phyloP scores from a whole-genome alignment of 2,329 filamentous ascomycete species.

The Sporothrix pseudoabietina region DNA sequence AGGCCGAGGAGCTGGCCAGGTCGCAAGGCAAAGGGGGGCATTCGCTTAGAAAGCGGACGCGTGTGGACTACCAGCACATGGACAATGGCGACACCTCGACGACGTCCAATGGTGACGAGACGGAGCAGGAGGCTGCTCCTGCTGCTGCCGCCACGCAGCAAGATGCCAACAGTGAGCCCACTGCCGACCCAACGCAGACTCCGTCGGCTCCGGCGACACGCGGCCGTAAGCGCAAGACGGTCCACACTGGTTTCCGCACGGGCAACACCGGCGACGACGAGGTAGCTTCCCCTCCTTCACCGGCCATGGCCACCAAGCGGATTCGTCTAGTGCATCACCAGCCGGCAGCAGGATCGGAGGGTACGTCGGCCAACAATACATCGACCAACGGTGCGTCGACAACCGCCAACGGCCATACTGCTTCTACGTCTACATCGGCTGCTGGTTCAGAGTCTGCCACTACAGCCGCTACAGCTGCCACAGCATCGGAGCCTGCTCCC shows the following conservation, averaged over 20 bases:
- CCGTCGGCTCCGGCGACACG: constrained; percentile 33
- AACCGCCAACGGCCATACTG: constrained; percentile 6
- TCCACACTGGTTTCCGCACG: constrained; percentile 29
- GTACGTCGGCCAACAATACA: background rate
- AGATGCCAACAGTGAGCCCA: background rate
- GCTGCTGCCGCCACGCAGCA: background rate
- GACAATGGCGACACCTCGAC: constrained; percentile 48
- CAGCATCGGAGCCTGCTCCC: background rate
- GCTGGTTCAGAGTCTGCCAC: background rate
- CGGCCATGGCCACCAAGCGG: constrained; percentile 42
- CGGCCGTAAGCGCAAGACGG: constrained; percentile 41
- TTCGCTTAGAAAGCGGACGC: constrained; percentile 58
- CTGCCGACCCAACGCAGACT: background rate
- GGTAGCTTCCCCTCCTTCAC: constrained; percentile 37
- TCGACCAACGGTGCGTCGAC: background rate
- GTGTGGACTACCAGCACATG: constrained; percentile 60
- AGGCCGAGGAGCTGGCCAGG: constrained; percentile 55
- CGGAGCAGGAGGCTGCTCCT: background rate
- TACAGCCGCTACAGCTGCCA: background rate
- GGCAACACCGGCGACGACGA: constrained; percentile 33
- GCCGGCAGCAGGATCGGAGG: background rate
- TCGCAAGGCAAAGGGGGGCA: constrained; percentile 55
- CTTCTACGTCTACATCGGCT: background rate
- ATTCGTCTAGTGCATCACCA: constrained; percentile 40
- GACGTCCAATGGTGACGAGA: background rate